Base-by-base conservation (phyloP, 768 basidiomycete genomes). In the Leucocoprinus birnbaumii region DNA sequence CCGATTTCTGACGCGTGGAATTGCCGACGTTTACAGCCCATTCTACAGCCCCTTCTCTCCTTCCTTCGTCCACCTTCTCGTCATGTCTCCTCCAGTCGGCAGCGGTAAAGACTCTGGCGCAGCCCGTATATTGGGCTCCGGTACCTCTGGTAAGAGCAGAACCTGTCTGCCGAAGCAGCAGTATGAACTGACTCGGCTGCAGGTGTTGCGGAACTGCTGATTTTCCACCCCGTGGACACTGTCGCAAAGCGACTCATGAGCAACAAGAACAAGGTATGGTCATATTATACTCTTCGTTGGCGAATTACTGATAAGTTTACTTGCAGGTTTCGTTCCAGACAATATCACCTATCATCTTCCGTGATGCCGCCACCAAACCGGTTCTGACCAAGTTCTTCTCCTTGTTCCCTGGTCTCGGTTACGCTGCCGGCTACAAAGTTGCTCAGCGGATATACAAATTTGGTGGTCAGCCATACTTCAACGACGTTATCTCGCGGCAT, bases 161-260 rank as follows among this genome's bases (percentile, higher is more conserved):
- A n/a, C 6, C 3, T 11, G 16, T 41, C 55, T 34, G 18, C 51
- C 19, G 7, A 22, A 11, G 48, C 51, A 14, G 37, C 24, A 18
- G 55, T 19, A 35, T 27, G 24, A 21, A 43, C 38, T 46, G 25
- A 34, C 56, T 55, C 51, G 51, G 25, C 48, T 53, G 16, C 59
- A 96, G 95, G 95, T 66, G 78, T 99, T 64, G 94, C 95, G 61
- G 96, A 99, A 77, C 80, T 99, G 51, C 73, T 97, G 61, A 84
- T 98, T 18, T 97, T 98, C 75, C 94, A 97, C 68, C 94, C 94
- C 18, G 91, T 94, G 21, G 94, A 99, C 73, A 99, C 97, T 1
- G 86, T 98, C 52, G 94, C 97, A n/a, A 99, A 99, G 71, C 88
- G 96, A 34, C 71, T 99, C 50, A 99, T 99, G 96, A 95, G 92